A percentile compares a stretch with the other conserved stretches of the same genome.
Conservation (phyloP, 2,329 filamentous ascomycete genomes). For the Aspergillus flavus region DNA sequence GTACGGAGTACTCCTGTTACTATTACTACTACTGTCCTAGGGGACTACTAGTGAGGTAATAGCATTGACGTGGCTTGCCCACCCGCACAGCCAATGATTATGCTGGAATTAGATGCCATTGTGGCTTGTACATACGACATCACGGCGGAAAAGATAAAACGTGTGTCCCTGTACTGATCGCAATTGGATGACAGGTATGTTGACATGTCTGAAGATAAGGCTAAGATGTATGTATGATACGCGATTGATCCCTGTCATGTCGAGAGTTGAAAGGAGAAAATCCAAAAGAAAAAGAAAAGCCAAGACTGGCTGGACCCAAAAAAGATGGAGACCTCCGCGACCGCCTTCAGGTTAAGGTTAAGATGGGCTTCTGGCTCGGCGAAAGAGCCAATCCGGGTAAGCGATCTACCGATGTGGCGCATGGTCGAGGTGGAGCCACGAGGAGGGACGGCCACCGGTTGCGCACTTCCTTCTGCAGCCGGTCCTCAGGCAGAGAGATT, state of each 20-base stretch:
- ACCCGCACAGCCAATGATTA: not conserved
- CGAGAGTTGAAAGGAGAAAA: not conserved
- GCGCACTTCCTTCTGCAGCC: not conserved
- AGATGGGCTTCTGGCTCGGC: not conserved
- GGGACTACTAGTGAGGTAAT: not conserved
- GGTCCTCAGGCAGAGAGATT: no score
- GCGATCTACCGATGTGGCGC: not conserved
- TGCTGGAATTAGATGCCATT: not conserved
- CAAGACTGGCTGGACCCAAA: not conserved
- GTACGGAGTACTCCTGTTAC: no score
- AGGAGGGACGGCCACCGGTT: not conserved
- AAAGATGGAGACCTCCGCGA: not conserved
- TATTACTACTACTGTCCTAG: no score
- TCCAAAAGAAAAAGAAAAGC: not conserved
- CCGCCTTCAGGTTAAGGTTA: constrained; percentile 1
- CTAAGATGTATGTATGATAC: not conserved
- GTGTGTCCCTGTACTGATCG: not conserved
- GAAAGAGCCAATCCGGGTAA: constrained; percentile 1
- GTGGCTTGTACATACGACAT: not conserved
- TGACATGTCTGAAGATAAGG: not conserved
- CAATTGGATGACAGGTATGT: not conserved
- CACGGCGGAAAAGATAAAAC: not conserved
- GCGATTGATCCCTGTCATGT: not conserved
- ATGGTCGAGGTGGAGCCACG: not conserved
- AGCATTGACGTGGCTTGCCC: not conserved